Evolutionary conservation across 495 filamentous ascomycete genomes (phyloP), one percentile per base, ranked within the genome.

Genomic region (Aspergillus conjunctus): DNA sequence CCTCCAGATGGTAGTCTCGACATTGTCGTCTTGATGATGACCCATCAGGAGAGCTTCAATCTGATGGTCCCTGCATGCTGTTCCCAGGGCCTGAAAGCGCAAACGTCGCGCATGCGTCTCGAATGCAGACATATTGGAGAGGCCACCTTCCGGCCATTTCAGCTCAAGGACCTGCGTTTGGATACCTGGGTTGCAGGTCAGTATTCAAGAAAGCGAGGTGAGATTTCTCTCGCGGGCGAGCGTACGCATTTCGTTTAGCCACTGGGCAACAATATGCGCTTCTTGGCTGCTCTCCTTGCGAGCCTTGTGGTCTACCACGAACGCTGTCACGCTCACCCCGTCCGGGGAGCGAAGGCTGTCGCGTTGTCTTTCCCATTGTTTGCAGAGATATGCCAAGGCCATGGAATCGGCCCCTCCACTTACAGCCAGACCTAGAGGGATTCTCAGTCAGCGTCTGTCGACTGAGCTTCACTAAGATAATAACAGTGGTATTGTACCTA

Each of bases 401-500:
- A 97, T 98, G 5, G 94, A 98, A 67, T 98, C 94, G 14, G 94
- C 89, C 15, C 94, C 94, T 7, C 94, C 94, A 70, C 93, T 97
- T 49, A 98, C 76, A 11, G 93, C 93, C 30, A 97, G 75, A 57
- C 84, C 93, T 95, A 63, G 26, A 26, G 1, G 11, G 14, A 43
- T 60, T 12, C 43, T 57, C 18, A 53, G 18, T 55, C 33, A 44
- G 1, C 17, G 12, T 60, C 3, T 10, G 14, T 33, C 15, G 26
- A 26, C 5, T 26, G 26, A 5, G 26, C 18, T 10, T 14, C 22
- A 43, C 48, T 56, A 20, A 54, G 39, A 62, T 15, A 63, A 57
- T 17, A 7, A 8, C 15, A 4, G 7, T 18, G 18, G 14, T 45
- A 32, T 20, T 7, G 34, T 37, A 51, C 43, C 44, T 59, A 71